Conservation (phyloP, 305 asterid genomes). For the Solanum hybrid region DNA sequence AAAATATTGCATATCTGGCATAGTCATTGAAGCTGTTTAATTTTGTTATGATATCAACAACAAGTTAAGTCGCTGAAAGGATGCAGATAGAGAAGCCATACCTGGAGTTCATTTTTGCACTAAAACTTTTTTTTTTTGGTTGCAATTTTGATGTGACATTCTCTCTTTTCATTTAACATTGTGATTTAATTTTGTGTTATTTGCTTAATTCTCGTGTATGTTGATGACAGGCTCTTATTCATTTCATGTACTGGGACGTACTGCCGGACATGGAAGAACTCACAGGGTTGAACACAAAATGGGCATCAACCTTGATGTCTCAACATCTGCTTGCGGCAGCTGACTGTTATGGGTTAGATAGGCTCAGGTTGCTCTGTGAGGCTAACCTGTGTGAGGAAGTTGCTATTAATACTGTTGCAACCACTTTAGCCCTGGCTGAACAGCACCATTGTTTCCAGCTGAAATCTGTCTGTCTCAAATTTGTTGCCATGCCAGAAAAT, state of each 20-base stretch:
- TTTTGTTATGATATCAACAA: background rate
- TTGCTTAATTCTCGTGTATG: background rate
- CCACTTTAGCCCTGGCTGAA: constrained; percentile 88
- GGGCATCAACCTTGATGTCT: constrained; percentile 87
- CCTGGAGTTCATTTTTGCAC: background rate
- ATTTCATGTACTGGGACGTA: constrained; percentile 78
- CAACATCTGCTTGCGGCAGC: constrained; percentile 98
- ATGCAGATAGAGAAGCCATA: background rate
- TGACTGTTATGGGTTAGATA: constrained; percentile 83
- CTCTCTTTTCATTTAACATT: background rate
- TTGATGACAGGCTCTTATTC: constrained; percentile 65
- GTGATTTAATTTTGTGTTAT: background rate
- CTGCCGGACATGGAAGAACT: constrained; percentile 85
- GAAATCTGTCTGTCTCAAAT: constrained; percentile 80
- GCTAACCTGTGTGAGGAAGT: constrained; percentile 73
- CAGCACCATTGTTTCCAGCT: constrained; percentile 92
- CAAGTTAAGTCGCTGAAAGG: background rate
- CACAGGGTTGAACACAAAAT: constrained; percentile 66
- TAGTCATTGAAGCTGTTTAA: background rate
- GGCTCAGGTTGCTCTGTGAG: constrained; percentile 82
- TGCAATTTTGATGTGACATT: background rate
- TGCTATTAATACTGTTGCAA: constrained; percentile 93
- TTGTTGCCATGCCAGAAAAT: constrained; percentile 78
- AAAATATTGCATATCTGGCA: background rate
- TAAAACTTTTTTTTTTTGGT: background rate